phyloP scores from a whole-genome alignment of 164 flowering plant genomes.

The Annona squamosa region DNA sequence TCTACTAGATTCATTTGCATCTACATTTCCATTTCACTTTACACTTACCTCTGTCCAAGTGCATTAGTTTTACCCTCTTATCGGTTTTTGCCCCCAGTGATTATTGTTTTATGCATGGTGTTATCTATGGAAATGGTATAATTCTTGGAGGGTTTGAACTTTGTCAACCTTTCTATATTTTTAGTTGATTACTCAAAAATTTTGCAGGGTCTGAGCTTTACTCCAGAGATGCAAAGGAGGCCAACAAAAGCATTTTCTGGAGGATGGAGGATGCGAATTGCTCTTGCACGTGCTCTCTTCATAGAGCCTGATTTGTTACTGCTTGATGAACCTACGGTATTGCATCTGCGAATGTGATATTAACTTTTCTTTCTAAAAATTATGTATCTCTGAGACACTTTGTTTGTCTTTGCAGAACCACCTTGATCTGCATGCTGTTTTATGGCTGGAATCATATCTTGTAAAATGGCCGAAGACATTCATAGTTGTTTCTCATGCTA shows the following conservation, averaged over 20 bases:
- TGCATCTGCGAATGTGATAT: not conserved
- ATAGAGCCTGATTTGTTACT: constrained; percentile 91
- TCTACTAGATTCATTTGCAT: too few species aligned
- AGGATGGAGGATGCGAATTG: constrained; percentile 99
- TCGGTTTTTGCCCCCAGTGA: too few species aligned
- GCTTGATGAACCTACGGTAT: constrained; percentile 97
- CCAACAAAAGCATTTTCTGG: constrained; percentile 92
- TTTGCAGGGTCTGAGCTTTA: constrained; percentile 91
- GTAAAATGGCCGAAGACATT: constrained; percentile 95
- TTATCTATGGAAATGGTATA: too few species aligned
- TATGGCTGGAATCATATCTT: constrained; percentile 91
- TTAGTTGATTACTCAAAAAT: not conserved
- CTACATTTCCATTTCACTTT: too few species aligned
- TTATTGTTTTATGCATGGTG: too few species aligned
- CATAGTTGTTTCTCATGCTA: constrained; percentile 97
- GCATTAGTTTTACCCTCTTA: too few species aligned
- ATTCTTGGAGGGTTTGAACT: not conserved
- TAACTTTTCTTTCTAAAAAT: constrained; percentile 1
- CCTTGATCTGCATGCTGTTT: constrained; percentile 98
- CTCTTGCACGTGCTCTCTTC: constrained; percentile 97
- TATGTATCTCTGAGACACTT: not conserved
- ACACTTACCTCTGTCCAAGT: too few species aligned
- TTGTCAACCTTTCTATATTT: not conserved
- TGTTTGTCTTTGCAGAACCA: constrained; percentile 59
- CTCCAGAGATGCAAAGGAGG: constrained; percentile 84